Conservation (phyloP, 1,284 basidiomycete species). For the Pseudozyma sp. region DNA sequence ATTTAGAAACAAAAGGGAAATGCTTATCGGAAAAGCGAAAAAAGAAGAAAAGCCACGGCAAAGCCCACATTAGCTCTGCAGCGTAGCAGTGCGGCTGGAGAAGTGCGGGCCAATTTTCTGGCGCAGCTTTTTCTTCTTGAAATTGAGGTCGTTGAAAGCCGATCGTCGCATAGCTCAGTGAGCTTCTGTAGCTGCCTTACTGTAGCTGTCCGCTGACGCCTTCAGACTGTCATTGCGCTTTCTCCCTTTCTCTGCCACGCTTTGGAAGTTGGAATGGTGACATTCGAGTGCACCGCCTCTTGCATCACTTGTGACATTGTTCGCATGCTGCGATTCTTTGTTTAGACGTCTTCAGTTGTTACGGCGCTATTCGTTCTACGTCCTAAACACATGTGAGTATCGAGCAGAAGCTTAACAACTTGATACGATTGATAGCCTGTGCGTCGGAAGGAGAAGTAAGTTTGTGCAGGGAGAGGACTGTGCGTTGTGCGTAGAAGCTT, state of each 20-base stretch:
- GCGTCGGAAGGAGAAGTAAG: neutral
- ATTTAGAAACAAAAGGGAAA: neutral
- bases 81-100: neutral
- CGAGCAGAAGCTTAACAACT: too few relatives aligned
- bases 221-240: neutral
- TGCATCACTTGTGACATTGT: too few relatives aligned
- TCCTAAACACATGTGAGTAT: too few relatives aligned
- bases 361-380: too few relatives aligned
- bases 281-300: too few relatives aligned
- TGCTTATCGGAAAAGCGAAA: neutral
- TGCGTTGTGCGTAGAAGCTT: conserved; percentile 12
- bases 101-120: conserved; percentile 3
- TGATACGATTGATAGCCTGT: too few relatives aligned
- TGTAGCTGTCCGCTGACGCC: conserved; percentile 6
- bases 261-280: too few relatives aligned
- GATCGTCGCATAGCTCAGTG: conserved; percentile 9
- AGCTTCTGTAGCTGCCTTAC: neutral
- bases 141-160: conserved; percentile 20
- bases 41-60: conserved; percentile 14
- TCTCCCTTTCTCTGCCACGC: neutral
- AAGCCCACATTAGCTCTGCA: neutral
- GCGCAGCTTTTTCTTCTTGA: neutral
- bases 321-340: too few relatives aligned
- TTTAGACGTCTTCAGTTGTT: too few relatives aligned
- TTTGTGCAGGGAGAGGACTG: neutral